Base-by-base conservation (phyloP, 2,329 filamentous ascomycete species). In the Alternaria sp. region DNA sequence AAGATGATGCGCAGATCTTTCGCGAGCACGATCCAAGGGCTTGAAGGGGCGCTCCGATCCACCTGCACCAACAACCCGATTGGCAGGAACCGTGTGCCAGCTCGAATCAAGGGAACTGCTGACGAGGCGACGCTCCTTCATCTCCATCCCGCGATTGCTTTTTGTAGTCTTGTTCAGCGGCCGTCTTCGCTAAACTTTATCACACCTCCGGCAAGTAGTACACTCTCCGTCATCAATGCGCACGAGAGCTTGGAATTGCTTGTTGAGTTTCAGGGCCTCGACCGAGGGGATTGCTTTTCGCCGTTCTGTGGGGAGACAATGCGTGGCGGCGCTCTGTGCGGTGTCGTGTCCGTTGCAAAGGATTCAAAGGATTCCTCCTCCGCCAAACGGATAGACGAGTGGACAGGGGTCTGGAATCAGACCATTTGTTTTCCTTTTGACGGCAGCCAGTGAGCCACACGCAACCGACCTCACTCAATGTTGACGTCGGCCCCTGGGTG, bases 1-100 rank as follows among this genome's bases (percentile, higher is more conserved):
- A 58, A 65, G 52, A 66, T 61, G 58, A 55, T 67, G 58, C 54
- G 65, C 59, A 61, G 65, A 69, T 70, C 66, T 45, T 57, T 64
- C 49, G 30, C 32, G 36, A 59, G 30, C 54, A 57, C 50, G 59
- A 61, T 57, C 62, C 59, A 54, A 54, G 60, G 55, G 58, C 62
- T 62, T 55, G 54, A 61, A 51, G 52, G 50, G 59, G 58, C 59
- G 59, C 59, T 26, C 51, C 30, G 62, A 62, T 66, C 62, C 62
- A 60, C 59, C 21, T 44, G 32, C 11, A 57, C 36, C 44, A 50
- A 26, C 21, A 30, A 51, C 51, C 59, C 62, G 59, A 67, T 65
- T 65, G 65, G 62, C 54, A 61, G 44, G 58, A 28, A 25, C 12
- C 30, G 21, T 50, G 40, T 23, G 30, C 57, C 17, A 30, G 26